Conservation (phyloP, 495 filamentous ascomycete species). For the Schizothecium vesticola region DNA sequence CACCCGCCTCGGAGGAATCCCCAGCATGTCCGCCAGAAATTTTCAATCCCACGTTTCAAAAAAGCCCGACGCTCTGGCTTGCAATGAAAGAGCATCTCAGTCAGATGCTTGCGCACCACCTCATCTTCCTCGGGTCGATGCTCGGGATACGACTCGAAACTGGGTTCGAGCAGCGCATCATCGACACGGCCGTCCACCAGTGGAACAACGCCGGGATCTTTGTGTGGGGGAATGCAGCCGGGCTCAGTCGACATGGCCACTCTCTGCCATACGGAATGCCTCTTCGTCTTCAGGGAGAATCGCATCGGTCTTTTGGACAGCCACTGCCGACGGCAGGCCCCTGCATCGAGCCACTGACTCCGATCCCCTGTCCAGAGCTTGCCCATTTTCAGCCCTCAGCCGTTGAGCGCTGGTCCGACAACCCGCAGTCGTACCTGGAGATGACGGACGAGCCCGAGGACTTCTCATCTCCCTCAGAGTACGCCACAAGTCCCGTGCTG, state of each 20-base stretch:
- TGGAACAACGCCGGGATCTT: conserved; percentile 30
- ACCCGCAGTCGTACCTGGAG: conserved; percentile 27
- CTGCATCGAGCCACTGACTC: not conserved
- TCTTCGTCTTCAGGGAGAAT: not conserved
- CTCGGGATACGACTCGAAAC: conserved; percentile 29
- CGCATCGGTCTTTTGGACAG: conserved; percentile 8
- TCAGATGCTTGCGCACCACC: conserved; percentile 33
- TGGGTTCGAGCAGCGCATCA: conserved; percentile 25
- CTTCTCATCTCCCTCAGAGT: not conserved
- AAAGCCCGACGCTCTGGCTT: conserved; percentile 31
- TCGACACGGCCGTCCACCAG: conserved; percentile 23
- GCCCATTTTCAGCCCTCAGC: not conserved
- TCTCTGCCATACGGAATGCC: no score
- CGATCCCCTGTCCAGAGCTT: conserved; percentile 13
- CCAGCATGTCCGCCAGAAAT: conserved; percentile 3
- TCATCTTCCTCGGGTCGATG: conserved; percentile 29
- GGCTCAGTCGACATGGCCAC: not conserved
- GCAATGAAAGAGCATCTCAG: conserved; percentile 31
- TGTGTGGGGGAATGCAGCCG: conserved; percentile 18
- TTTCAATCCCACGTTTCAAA: conserved; percentile 15
- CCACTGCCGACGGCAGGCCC: conserved; percentile 3
- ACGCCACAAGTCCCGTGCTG: not conserved
- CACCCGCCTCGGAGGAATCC: not conserved
- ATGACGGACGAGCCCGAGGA: conserved; percentile 23
- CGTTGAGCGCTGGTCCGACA: conserved; percentile 18